Evolutionary conservation across 106 monocot genomes (phyloP), one percentile per base, ranked within the genome.

Genomic region (Dioscorea zingiberensis): DNA sequence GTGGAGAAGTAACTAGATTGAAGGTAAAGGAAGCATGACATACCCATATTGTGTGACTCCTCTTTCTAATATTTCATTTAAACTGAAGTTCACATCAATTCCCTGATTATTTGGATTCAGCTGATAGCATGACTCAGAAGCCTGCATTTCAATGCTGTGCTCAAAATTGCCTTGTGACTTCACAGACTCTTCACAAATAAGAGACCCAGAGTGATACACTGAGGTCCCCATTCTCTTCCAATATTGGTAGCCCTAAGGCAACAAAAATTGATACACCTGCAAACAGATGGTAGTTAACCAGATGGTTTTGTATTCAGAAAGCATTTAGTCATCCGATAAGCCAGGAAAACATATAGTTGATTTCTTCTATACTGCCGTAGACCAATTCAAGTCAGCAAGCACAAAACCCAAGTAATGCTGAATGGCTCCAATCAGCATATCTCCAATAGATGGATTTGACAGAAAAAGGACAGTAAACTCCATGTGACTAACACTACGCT

Each of bases 1-100:
- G 19, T 27, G 8, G 7, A 12, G 58, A 21, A 27, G 18, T 27
- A 44, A 11, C 19, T 8, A 75, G 32, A 28, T 17, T 22, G 15
- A 51, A 69, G 15, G 12, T 12, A 27, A 22, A 60, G 55, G 13
- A 32, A 58, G 0, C 38, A 45, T 24, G 7, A 28, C 44, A 68
- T 78, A 83, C 83, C 83, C 83, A 63, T 75, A 75, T 28, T 75
- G 63, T 66, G 75, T 62, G 17, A 59, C 27, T 45, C 74, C 83
- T 69, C 65, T 63, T 54, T 83, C 78, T 58, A 79, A 63, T 59
- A 14, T 67, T 25, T 83, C 71, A 58, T n/a, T 58, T n/a, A 26
- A n/a, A 48, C 4, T 19, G 44, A 28, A 26, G 60, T 70, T 48
- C 49, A 38, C 26, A 25, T 44, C 30, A 57, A 64, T 32, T 73